Percentiles rank a stretch among this genome's conserved stretches.
These are phyloP conservation scores for Geosmithia flava DNA, from an alignment of 2,329 filamentous ascomycete species.

Conservation along the genomic window DNA sequence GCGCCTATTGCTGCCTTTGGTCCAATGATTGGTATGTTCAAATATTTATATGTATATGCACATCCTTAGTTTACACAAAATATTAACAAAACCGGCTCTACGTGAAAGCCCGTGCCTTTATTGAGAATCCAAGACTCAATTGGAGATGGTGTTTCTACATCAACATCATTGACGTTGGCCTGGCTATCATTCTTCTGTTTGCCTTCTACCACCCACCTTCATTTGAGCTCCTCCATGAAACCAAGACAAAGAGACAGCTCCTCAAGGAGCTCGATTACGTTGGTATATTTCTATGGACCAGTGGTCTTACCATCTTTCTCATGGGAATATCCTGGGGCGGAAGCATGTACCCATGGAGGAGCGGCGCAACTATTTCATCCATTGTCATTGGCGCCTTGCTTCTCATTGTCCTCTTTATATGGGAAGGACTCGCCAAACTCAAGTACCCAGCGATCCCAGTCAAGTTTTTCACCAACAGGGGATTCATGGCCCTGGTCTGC, in stretches of 20 bases:
- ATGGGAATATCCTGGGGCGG: constrained; percentile 33
- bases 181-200: constrained; percentile 19
- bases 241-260: constrained; percentile 19
- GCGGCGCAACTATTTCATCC: constrained; percentile 22
- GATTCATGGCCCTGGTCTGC: constrained; percentile 20
- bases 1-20: constrained; percentile 20
- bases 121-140: constrained; percentile 18
- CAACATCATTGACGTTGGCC: constrained; percentile 21
- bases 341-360: constrained; percentile 27
- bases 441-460: constrained; percentile 22
- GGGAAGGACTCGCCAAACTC: constrained; percentile 19
- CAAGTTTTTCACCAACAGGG: constrained; percentile 22
- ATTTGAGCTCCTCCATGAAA: constrained; percentile 23
- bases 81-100: too few relatives aligned
- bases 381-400: constrained; percentile 19
- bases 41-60: too few relatives aligned
- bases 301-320: constrained; percentile 29
- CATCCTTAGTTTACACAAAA: too few relatives aligned
- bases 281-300: constrained; percentile 31
- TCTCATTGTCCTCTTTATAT: constrained; percentile 22
- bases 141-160: constrained; percentile 29
- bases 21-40: constrained; percentile 19
- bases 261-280: constrained; percentile 26
- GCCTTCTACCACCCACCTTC: constrained; percentile 27
- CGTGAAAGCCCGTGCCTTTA: constrained; percentile 16